Evolutionary conservation across 495 filamentous ascomycete species (phyloP).

Genomic region (Hypoxylon perforatum): DNA sequence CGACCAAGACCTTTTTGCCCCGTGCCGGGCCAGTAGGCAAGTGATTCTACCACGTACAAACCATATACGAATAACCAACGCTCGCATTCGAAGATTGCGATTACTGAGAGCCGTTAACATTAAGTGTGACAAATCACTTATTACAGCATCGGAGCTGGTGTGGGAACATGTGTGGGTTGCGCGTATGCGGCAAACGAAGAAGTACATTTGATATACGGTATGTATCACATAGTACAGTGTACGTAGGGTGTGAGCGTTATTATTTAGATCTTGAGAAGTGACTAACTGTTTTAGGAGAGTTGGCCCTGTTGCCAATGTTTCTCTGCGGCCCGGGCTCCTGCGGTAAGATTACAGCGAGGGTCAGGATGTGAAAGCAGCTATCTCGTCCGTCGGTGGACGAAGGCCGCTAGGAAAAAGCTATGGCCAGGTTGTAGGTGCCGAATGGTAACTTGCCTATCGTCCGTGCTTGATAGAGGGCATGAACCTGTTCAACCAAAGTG

Average conservation of each 20-base stretch:
- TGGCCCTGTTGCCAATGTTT: not conserved
- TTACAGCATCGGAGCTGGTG: not conserved
- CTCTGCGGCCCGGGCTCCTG: conserved; percentile 22
- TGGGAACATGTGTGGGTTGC: not conserved
- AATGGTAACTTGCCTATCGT: conserved; percentile 12
- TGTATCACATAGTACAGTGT: too few species aligned
- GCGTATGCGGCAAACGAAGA: not conserved
- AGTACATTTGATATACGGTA: too few species aligned
- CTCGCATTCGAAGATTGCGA: conserved; percentile 4
- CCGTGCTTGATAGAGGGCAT: conserved; percentile 24
- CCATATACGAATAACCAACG: not conserved
- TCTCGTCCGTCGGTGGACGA: conserved; percentile 19
- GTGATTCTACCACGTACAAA: conserved; percentile 14
- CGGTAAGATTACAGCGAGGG: conserved; percentile 32
- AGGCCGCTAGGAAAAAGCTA: not conserved
- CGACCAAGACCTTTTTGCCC: conserved; percentile 2
- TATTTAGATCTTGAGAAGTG: too few species aligned
- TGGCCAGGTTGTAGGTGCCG: not conserved
- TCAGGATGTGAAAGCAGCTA: conserved; percentile 10
- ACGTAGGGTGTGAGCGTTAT: too few species aligned
- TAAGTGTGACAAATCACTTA: conserved; percentile 20
- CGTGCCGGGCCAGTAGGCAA: conserved; percentile 6
- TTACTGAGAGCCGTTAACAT: conserved; percentile 13
- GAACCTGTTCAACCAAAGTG: conserved; percentile 40
- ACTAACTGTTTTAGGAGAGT: too few species aligned